Base-by-base conservation (phyloP, 257 asterid genomes). In the Ehretia macrophylla region DNA sequence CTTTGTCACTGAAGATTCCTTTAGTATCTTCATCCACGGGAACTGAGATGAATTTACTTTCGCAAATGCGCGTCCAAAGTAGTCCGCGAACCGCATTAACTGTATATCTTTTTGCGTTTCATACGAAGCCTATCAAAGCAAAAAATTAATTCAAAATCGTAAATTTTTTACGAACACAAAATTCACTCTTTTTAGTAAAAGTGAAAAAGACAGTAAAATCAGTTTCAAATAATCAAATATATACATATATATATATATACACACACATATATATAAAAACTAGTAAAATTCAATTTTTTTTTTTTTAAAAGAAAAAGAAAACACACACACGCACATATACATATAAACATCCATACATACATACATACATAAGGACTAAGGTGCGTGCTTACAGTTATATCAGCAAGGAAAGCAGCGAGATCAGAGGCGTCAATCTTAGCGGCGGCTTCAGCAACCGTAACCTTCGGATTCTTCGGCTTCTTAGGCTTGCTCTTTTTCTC, bases 21-120 rank as follows among this genome's bases (percentile, higher is more conserved):
- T 75, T 39, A 79, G 73, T 42, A 75, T 38, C 76, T 79, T 78
- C 76, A 78, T 49, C 78, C 78, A 78, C 8, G 84, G 81, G 32
- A 75, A 78, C 61, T 78, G 78, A 18, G 81, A 58, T 18, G 79
- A 71, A 53, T 60, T 58, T 58, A 78, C 81, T 58, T 58, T 63
- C 1, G 72, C 58, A 72, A 78, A 75, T 56, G 81, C 72, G 0
- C 73, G 73, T 11, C 84, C 81, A 52, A 75, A 71, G 62, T 78
- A 75, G 55, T 78, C 84, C 0, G 84, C 84, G 40, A 78, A 65
- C 62, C 84, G 59, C 81, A 74, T 74, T 65, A 78, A 45, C 67
- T 67, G 78, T 71, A 78, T 78, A 48, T 78, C 81, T 58, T 74
- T 73, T 53, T 74, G 77, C 5, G 63, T 17, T 45, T 78, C 81